Base-by-base conservation (phyloP, 768 basidiomycete genomes). In the Tricholoma furcatifolium region DNA sequence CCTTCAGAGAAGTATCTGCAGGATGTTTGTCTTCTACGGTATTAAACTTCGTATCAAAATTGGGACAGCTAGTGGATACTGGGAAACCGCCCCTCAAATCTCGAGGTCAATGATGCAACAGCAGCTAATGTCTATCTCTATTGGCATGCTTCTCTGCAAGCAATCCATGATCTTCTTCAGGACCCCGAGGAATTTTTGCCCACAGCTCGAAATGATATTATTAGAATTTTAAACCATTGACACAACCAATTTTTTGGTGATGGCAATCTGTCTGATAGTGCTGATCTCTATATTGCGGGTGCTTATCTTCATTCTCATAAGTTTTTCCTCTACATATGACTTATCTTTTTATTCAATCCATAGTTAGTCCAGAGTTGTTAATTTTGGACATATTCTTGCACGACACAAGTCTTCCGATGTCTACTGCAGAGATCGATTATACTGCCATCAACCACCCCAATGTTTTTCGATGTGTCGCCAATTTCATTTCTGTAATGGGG, bases 91-190 rank as follows among this genome's bases (percentile, higher is more conserved):
- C 61, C 38, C 50, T 45, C 17, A 38, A 67, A 43, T 58, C 60
- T 70, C 17, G 68, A 69, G 50, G 58, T 66, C n/a, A 68, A 66
- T 39, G 62, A 67, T 23, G 60, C 63, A 6, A 63, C 52, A 45
- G 48, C 60, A 7, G 64, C 59, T 2, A 68, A 70, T 58, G 66
- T 66, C 6, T 66, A 54, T 39, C 8, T 67, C 8, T 69, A 64
- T 43, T 67, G 66, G 68, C 66, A 67, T 54, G 65, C 68, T 32
- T 51, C 59, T 17, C 53, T 64, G 10, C 48, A 55, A 14, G 43
- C 59, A 5, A 63, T 58, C 6, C 44, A 60, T 7, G 51, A 58
- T 7, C 40, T 57, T 23, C 40, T 64, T 9, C 24, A 43, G 23
- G 31, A 54, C 5, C 35, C 47, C 10, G 38, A 41, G 20, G 58